Conservation (phyloP, 129 eudicot species). For the Pseudognaphalium luteoalbum region DNA sequence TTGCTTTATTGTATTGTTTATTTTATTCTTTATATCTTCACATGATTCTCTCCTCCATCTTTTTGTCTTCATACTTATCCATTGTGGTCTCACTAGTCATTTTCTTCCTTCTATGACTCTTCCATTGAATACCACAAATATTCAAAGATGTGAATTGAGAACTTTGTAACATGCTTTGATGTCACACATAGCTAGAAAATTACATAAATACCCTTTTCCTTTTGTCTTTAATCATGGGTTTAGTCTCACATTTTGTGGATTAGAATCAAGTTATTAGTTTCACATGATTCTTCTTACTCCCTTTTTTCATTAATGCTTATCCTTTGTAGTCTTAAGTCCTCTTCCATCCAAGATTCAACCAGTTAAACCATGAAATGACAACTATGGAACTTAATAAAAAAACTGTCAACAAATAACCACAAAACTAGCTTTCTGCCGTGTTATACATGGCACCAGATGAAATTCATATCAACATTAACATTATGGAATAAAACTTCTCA, state of each 20-base stretch:
- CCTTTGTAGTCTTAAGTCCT: conserved; percentile 31
- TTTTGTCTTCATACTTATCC: conserved; percentile 40
- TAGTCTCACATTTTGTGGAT: conserved; percentile 16
- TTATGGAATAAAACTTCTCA: conserved; percentile 17
- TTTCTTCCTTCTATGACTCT: conserved; percentile 38
- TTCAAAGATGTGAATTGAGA: conserved; percentile 36
- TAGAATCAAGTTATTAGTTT: conserved; percentile 15
- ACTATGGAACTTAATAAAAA: background rate
- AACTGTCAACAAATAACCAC: conserved; percentile 13
- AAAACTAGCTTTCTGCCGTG: conserved; percentile 23
- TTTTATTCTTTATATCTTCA: conserved; percentile 18
- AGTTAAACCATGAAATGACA: conserved; percentile 14
- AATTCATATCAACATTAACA: conserved; percentile 23
- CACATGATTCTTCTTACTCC: conserved; percentile 41
- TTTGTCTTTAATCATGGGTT: conserved; percentile 15
- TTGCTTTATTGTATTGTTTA: background rate
- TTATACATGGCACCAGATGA: conserved; percentile 14
- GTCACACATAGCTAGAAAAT: conserved; percentile 26
- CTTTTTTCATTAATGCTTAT: conserved; percentile 28
- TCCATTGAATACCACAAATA: conserved; percentile 44
- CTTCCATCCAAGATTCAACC: conserved; percentile 32
- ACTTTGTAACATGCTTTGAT: conserved; percentile 38
- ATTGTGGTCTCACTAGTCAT: conserved; percentile 40
- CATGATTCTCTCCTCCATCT: conserved; percentile 41
- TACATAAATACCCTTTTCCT: conserved; percentile 34